Evolutionary conservation across 1,284 basidiomycete species (phyloP), one percentile per base, ranked within the genome.

Genomic region (Mycosarcoma maydis): DNA sequence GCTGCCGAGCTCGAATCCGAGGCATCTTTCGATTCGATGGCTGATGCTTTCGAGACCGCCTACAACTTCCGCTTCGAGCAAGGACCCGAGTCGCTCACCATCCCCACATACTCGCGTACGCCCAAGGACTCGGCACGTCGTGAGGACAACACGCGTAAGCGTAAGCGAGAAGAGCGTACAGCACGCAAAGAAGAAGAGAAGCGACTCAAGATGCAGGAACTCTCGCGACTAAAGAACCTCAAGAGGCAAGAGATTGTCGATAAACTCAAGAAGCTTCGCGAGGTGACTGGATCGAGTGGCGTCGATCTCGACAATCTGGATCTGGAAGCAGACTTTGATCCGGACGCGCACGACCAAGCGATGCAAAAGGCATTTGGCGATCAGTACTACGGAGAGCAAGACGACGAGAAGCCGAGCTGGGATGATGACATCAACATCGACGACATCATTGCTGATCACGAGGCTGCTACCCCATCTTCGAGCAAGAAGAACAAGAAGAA

Each of bases 401-500:
- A 71, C 10, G 64, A 41, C 10, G 85, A 34, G 62, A 94, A 95
- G 83, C 94, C 94, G 5, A 83, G 83, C 0, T 97, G 93, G 93
- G 90, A 91, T 27, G 90, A 94, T 65, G 92, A 95, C 65, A 89
- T 94, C 62, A 87, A 93, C 69, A 87, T 94, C 54, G 86, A 85
- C 9, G 89, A 91, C 75, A 88, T 94, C 48, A 79, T 85, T 11
- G 84, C 83, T 9, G 83, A 85, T 23, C 84, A 85, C 27, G 77
- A 82, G 22, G 76, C 58, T 16, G 50, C 20, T 17, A 49, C 39
- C 39, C 62, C 85, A 58, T 82, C 83, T 56, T 83, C 82, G 65
- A 86, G 83, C 69, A 84, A 82, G 70, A 88, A 85, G 80, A 86
- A 84, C 79, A 86, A 85, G 77, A 86, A 86, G 76, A 86, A 86